These are phyloP conservation scores for Camptophora hylomeconis DNA, from an alignment of 2,329 filamentous ascomycete species.

Conservation along the genomic window DNA sequence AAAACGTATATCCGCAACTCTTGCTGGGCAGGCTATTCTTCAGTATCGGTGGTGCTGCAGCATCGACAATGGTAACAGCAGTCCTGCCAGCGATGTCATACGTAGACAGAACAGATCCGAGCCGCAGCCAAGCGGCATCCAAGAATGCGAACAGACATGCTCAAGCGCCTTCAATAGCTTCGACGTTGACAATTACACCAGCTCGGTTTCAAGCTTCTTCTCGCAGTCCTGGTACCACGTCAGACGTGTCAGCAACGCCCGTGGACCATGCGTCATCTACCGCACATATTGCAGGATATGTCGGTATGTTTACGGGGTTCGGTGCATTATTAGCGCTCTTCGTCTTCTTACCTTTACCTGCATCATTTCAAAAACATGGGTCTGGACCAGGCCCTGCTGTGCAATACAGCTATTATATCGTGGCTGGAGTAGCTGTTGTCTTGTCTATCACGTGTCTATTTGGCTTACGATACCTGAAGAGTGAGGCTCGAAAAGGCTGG, in stretches of 20 bases:
- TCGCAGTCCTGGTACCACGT: constrained; percentile 13
- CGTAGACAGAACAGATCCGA: constrained; percentile 8
- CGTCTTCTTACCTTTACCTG: constrained; percentile 77
- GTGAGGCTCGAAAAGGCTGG: constrained; percentile 67
- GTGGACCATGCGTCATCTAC: too few species aligned
- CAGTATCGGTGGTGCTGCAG: constrained; percentile 80
- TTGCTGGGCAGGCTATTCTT: constrained; percentile 76
- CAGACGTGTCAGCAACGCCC: constrained; percentile 6
- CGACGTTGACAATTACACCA: constrained; percentile 47
- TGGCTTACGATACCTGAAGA: constrained; percentile 54
- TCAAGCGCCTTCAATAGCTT: constrained; percentile 40
- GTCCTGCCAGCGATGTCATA: constrained; percentile 62
- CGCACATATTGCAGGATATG: constrained; percentile 66
- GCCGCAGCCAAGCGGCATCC: constrained; percentile 11
- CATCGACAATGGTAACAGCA: constrained; percentile 96
- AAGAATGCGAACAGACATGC: constrained; percentile 25
- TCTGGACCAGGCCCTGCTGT: constrained; percentile 63
- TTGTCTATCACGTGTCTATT: constrained; percentile 67
- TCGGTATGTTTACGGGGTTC: constrained; percentile 84
- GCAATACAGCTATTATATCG: constrained; percentile 75
- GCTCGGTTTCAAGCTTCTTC: constrained; percentile 26
- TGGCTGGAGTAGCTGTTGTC: constrained; percentile 56
- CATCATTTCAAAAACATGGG: constrained; percentile 61
- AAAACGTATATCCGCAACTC: constrained; percentile 78
- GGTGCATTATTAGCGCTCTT: constrained; percentile 74